Conservation (phyloP, 768 basidiomycete species). For the Hygrophoropsis aurantiaca region DNA sequence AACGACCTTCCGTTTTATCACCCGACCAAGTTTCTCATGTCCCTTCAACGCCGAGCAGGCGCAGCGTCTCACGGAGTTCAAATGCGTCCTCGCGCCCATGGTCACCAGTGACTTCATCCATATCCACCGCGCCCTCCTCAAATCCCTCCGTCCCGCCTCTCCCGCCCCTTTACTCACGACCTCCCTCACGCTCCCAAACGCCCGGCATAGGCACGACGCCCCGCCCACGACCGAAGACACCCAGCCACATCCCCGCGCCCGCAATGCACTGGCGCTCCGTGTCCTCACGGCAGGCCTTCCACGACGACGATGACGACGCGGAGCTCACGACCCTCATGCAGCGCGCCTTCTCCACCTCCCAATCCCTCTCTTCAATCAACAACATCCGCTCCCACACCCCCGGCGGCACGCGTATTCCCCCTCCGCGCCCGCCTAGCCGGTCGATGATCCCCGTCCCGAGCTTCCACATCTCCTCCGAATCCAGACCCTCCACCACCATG, state of each 20-base stretch:
- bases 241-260: constrained; percentile 76
- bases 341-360: constrained; percentile 63
- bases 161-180: constrained; percentile 30
- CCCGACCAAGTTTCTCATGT: constrained; percentile 45
- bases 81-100: constrained; percentile 79
- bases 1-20: constrained; percentile 43
- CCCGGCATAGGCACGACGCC: constrained; percentile 49
- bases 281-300: constrained; percentile 47
- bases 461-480: constrained; percentile 66
- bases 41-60: constrained; percentile 51
- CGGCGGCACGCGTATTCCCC: constrained; percentile 43
- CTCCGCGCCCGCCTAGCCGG: constrained; percentile 74
- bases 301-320: constrained; percentile 45
- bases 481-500: constrained; percentile 70
- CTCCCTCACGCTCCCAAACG: constrained; percentile 61
- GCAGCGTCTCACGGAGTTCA: constrained; percentile 72
- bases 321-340: constrained; percentile 47
- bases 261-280: constrained; percentile 46
- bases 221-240: constrained; percentile 74
- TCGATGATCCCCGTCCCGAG: constrained; percentile 83
- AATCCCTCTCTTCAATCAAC: constrained; percentile 46
- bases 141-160: constrained; percentile 37
- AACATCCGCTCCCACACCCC: constrained; percentile 38
- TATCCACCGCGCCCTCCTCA: constrained; percentile 64
- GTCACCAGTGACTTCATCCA: constrained; percentile 73